Base-by-base conservation (phyloP, 1,139 yeast species). In the Geotrichum histeridarum region DNA sequence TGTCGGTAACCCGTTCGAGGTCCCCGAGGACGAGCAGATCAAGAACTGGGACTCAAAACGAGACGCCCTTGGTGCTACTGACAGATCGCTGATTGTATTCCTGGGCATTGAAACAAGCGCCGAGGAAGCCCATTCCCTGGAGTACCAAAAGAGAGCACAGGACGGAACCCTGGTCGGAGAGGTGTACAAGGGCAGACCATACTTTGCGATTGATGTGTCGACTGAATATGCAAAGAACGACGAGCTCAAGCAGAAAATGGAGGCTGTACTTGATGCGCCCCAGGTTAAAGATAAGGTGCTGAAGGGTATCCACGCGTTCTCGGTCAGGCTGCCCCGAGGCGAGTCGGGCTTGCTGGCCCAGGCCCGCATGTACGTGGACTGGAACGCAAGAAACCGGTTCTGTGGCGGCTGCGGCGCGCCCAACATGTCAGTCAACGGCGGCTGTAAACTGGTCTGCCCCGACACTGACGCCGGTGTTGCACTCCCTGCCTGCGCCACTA, bases 331-430 rank as follows among this genome's bases (percentile, higher is more conserved):
- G 45, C 53, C 61, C 46, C 52, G 43, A 27, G 70, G 69, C 45
- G 76, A 73, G 43, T 86, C 84, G 56, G 79, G 90, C 1, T 67
- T 88, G 18, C 84, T 79, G 61, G 84, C 95, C 2, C 95, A 90
- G 65, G 93, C 89, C 0, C 81, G 84, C 57, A 88, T 86, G 84
- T 86, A 84, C 65, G 67, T 89, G 54, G 96, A 90, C 69, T 91
- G 98, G 97, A 74, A 87, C 53, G 70, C 73, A 53, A 80, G 93
- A 55, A 86, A 84, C 67, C 75, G 77, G 58, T 88, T 78, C 70
- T 91, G 99, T 67, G 93, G 95, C 1, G 95, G 95, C 0, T 93
- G 99, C 73, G 97, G 96, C 0, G 66, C 78, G 1, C 77, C 74
- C 57, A 83, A 82, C 33, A 77, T 85, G 59, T 83, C 89, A 4